Evolutionary conservation across 805 yeast species (phyloP), one percentile per base, ranked within the genome.

Genomic region (Saccharomycopsis sp.): DNA sequence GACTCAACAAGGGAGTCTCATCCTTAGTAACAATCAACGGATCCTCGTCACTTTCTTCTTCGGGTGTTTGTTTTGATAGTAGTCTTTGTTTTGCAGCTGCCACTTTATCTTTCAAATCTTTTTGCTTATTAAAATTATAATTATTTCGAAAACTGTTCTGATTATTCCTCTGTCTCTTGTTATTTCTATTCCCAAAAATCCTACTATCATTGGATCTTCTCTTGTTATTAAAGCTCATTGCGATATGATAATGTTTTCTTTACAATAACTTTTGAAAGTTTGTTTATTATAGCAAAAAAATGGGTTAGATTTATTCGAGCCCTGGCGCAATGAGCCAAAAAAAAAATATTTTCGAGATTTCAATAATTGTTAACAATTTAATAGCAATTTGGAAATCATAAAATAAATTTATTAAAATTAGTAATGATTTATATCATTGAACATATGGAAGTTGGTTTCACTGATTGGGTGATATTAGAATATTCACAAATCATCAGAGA

Each of bases 401-500:
- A 6, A 29, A n/a, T 29, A 6, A 29, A 23, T 23, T 8, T 23
- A 23, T 8, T 23, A 8, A 17, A 4, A 14, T 9, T 15, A 31
- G 49, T 29, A 21, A 84, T 84, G 94, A 86, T 85, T 61, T 89
- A 87, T 67, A 75, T 92, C 39, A 87, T 89, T 39, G 98, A 89
- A 60, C 98, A 89, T 57, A 89, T 89, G 96, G 98, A 89, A 60
- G 82, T 76, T 46, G 97, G 95, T 1, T 86, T 89, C 70, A 85
- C 95, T 49, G 92, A 83, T 49, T 89, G 98, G 98, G 97, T 89
- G 32, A 70, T 74, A 21, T 67, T 92, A 4, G 98, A 89, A 54
- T 89, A 89, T 60, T 61, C 74, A 21, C 85, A 82, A 52, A 88
- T 89, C 44, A 74, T 87, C 36, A 66, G 73, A 40, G 96, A 89